Evolutionary conservation across 2,329 filamentous ascomycete species (phyloP).

Genomic region (Botrytis deweyae): DNA sequence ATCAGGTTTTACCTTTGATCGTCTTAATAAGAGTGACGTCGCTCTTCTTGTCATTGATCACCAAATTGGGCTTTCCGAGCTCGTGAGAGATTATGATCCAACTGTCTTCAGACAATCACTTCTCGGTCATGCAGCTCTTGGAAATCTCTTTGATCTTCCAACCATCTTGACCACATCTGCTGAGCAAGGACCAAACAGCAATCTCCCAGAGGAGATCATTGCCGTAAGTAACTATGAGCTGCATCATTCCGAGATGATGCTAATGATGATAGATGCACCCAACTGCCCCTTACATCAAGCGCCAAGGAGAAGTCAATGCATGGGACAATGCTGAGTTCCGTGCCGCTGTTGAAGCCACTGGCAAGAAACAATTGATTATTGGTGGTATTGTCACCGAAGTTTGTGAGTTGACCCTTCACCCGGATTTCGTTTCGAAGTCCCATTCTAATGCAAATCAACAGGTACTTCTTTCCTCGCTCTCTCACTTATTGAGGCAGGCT

Average conservation of each 20-base stretch:
- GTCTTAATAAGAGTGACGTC: slow-evolving; percentile 42
- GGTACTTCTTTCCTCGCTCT: slow-evolving; percentile 70
- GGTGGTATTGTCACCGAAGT: slow-evolving; percentile 74
- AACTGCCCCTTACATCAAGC: slow-evolving; percentile 61
- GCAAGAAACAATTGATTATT: slow-evolving; percentile 68
- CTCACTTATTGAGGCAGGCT: slow-evolving; percentile 68
- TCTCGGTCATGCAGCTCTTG: slow-evolving; percentile 65
- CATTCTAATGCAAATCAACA: slow-evolving; percentile 26
- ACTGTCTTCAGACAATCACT: slow-evolving; percentile 66
- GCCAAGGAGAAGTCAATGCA: slow-evolving; percentile 72
- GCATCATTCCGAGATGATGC: neutral
- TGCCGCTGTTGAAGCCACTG: slow-evolving; percentile 61
- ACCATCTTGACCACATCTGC: slow-evolving; percentile 70
- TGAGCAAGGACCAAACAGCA: slow-evolving; percentile 66
- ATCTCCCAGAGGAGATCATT: slow-evolving; percentile 66
- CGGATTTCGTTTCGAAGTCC: neutral
- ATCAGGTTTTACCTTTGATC: slow-evolving; percentile 36
- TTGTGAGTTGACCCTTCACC: slow-evolving; percentile 45
- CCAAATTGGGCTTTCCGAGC: slow-evolving; percentile 57
- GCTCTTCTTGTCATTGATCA: slow-evolving; percentile 59
- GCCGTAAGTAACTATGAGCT: slow-evolving; percentile 38
- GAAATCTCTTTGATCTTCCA: slow-evolving; percentile 65
- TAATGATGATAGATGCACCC: slow-evolving; percentile 53
- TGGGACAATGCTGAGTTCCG: slow-evolving; percentile 74
- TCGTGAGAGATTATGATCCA: slow-evolving; percentile 66